A percentile compares a stretch with the other conserved stretches of the same genome.
Evolutionary conservation across 2,329 filamentous ascomycete species (phyloP).

Genomic region (Colletotrichum sp.): DNA sequence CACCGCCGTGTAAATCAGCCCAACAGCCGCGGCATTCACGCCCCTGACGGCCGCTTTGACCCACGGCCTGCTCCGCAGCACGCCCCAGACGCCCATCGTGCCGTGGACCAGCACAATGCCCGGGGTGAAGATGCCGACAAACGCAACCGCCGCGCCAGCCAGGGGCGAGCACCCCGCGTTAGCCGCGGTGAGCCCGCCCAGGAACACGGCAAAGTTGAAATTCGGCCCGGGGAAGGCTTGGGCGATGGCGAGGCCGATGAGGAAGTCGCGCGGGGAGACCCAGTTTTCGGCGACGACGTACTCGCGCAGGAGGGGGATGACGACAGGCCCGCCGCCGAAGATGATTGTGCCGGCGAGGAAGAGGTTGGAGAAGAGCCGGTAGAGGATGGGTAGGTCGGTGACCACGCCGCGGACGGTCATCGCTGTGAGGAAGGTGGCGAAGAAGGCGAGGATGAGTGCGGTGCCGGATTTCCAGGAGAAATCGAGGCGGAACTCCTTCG

Average conservation of each 20-base stretch:
- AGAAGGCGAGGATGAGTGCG: conserved; percentile 46
- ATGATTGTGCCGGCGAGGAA: conserved; percentile 71
- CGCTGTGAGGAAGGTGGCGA: conserved; percentile 57
- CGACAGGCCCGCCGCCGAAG: conserved; percentile 63
- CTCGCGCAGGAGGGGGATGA: conserved; percentile 61
- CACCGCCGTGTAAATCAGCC: conserved; percentile 63
- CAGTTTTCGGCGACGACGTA: conserved; percentile 67
- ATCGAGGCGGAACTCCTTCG: conserved; percentile 28
- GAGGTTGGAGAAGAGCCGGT: conserved; percentile 69
- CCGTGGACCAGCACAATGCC: conserved; percentile 49
- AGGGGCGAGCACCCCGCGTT: conserved; percentile 38
- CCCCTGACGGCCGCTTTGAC: conserved; percentile 53
- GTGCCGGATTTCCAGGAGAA: conserved; percentile 44
- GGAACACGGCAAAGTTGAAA: conserved; percentile 59
- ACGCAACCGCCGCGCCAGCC: conserved; percentile 53
- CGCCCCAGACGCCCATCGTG: conserved; percentile 55
- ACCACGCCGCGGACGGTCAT: conserved; percentile 51
- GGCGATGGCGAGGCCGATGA: conserved; percentile 71
- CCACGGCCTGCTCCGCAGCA: conserved; percentile 44
- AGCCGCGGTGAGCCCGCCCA: conserved; percentile 54
- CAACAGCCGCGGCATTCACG: conserved; percentile 61
- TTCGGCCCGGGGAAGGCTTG: conserved; percentile 63
- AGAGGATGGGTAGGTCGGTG: conserved; percentile 44
- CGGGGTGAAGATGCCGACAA: conserved; percentile 52
- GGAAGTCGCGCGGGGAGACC: conserved; percentile 69